Percentiles rank a stretch among this genome's conserved stretches.
phyloP scores from a whole-genome alignment of 2,329 filamentous ascomycete genomes.

The Nemania sp. region DNA sequence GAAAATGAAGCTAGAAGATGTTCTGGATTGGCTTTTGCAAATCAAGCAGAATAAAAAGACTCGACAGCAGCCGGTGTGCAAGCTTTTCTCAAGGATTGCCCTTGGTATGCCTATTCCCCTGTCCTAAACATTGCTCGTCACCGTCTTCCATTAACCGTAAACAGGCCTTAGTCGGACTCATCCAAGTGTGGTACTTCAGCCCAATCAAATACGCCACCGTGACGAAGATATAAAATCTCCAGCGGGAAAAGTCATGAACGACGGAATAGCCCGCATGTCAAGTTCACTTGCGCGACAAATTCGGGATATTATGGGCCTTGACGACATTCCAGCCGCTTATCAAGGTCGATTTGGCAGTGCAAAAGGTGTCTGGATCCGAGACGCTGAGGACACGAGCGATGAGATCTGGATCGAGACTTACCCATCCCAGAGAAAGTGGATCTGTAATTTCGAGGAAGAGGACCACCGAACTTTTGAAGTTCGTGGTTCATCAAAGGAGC shows the following conservation, averaged over 20 bases:
- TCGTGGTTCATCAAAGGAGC: constrained; percentile 49
- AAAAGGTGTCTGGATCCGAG: constrained; percentile 75
- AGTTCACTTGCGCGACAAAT: constrained; percentile 58
- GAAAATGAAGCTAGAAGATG: constrained; percentile 41
- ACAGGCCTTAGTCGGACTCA: constrained; percentile 56
- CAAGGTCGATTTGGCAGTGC: constrained; percentile 73
- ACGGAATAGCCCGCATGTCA: constrained; percentile 70
- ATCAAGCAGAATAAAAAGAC: constrained; percentile 50
- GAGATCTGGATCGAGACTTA: constrained; percentile 68
- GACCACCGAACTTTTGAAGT: constrained; percentile 69
- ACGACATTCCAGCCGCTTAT: constrained; percentile 62
- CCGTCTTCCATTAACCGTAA: constrained; percentile 15
- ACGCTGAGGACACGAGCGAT: constrained; percentile 50
- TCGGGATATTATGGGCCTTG: constrained; percentile 52
- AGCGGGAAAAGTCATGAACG: constrained; percentile 59
- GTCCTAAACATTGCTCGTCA: not conserved
- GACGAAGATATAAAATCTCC: constrained; percentile 46
- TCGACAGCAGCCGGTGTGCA: constrained; percentile 51
- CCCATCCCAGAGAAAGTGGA: constrained; percentile 71
- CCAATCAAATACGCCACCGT: constrained; percentile 49
- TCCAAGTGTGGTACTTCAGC: constrained; percentile 50
- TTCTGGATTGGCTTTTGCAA: constrained; percentile 59
- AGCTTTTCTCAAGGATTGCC: constrained; percentile 61
- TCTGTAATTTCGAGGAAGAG: constrained; percentile 50
- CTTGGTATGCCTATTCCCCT: constrained; percentile 46